Base-by-base conservation (phyloP, 2,329 filamentous ascomycete genomes). In the Botrytis deweyae region DNA sequence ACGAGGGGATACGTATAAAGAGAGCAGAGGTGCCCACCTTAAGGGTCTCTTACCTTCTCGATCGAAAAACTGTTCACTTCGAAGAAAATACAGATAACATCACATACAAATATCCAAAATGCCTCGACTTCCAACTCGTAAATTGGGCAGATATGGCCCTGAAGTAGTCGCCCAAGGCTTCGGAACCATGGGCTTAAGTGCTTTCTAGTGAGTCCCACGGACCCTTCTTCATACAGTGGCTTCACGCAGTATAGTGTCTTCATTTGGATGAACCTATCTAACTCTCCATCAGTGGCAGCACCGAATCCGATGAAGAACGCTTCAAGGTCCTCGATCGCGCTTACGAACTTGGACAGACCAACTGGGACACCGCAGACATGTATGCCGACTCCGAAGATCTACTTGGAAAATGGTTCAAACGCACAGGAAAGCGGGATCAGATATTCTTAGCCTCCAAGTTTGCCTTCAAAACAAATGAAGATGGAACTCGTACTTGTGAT, bases 371-470 rank as follows among this genome's bases (percentile, higher is more conserved):
- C 25, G 74, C 79, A 12, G 79, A 79, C 58, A 68, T 84, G 16
- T 87, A 88, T 70, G 83, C 80, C 12, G 84, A 86, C 70, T 64
- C 49, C 72, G 86, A 88, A 77, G 83, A 84, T 6, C 76, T 87
- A 0, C 55, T 88, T 5, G 85, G 85, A 0, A 83, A 83, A 76
- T 88, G 86, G 85, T 85, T 88, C 77, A 80, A 82, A 67, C 80
- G 81, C 29, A 84, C 82, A 3, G 83, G 81, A 10, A 84, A 84
- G 67, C 81, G 85, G 0, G 76, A 85, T 33, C 79, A 87, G 64
- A 85, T 88, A 75, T 87, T 88, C 77, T 81, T 89, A 1, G 85
- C 85, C 1, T 87, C 86, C 20, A 88, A 88, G 74, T 88, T 87
- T 74, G 86, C 81, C 25, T 81, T 80, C 67, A 77, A 79, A 25